Conservation (phyloP, 176 grass and related monocot species). For the Thinopyrum elongatum region DNA sequence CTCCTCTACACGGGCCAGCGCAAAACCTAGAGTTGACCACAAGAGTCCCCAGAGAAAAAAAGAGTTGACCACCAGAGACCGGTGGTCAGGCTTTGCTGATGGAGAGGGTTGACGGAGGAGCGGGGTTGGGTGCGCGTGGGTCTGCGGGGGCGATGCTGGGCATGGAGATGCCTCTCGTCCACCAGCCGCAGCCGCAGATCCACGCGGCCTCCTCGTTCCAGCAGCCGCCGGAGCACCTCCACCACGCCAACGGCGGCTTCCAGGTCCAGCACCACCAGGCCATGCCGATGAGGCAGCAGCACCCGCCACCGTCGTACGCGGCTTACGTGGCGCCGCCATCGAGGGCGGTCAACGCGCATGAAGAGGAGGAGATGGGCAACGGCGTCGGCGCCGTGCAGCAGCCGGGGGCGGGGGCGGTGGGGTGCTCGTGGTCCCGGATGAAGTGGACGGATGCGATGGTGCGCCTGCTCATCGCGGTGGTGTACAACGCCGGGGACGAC, state of each 20-base stretch:
- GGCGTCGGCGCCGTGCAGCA: conserved; percentile 25
- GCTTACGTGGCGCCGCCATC: conserved; percentile 29
- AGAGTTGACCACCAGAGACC: background rate
- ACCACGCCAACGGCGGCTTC: background rate
- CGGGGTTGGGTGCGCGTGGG: conserved; percentile 11
- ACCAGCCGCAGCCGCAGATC: background rate
- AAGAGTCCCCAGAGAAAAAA: background rate
- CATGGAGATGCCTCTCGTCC: conserved; percentile 33
- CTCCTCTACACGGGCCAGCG: background rate
- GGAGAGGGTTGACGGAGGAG: conserved; percentile 42
- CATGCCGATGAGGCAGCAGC: conserved; percentile 12
- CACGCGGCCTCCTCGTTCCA: background rate
- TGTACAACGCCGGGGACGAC: conserved; percentile 72
- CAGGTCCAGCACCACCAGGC: conserved; percentile 21
- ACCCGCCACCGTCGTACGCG: background rate
- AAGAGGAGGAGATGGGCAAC: conserved; percentile 43
- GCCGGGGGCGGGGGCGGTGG: background rate
- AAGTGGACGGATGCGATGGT: conserved; percentile 97
- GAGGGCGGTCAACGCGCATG: conserved; percentile 18
- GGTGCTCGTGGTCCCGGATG: conserved; percentile 83
- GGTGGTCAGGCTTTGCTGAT: conserved; percentile 10
- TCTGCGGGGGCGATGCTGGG: conserved; percentile 34
- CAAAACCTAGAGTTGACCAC: background rate
- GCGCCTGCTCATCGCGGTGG: conserved; percentile 69
- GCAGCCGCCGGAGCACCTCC: background rate